Conservation (phyloP, 352 stramenopile species). For the Phytophthora europaea region DNA sequence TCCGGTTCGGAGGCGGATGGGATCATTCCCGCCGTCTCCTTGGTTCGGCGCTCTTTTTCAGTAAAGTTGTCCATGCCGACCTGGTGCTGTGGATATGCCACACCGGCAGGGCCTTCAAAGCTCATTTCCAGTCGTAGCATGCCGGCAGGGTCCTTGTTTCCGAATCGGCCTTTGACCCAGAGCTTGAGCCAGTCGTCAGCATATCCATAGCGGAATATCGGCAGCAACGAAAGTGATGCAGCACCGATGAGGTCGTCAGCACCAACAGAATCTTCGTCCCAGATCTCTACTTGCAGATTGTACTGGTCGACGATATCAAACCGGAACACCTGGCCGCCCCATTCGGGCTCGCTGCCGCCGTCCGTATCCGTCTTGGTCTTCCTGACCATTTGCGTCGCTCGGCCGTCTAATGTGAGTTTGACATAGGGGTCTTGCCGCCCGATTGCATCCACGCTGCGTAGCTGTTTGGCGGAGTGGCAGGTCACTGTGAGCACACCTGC, state of each 20-base stretch:
- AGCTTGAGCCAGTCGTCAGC: slow-evolving; percentile 92
- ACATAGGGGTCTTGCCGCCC: slow-evolving; percentile 83
- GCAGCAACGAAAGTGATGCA: slow-evolving; percentile 86
- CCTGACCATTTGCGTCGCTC: slow-evolving; percentile 74
- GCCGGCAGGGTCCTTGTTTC: slow-evolving; percentile 86
- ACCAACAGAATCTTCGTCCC: slow-evolving; percentile 93
- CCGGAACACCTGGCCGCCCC: slow-evolving; percentile 82
- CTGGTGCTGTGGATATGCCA: slow-evolving; percentile 94
- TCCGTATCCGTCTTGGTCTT: slow-evolving; percentile 92
- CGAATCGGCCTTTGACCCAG: slow-evolving; percentile 88
- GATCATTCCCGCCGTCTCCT: slow-evolving; percentile 53
- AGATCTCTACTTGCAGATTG: slow-evolving; percentile 91
- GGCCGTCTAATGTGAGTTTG: slow-evolving; percentile 80
- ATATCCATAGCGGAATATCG: slow-evolving; percentile 90
- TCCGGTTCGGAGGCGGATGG: slow-evolving; percentile 19
- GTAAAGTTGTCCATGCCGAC: slow-evolving; percentile 79
- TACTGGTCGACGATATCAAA: slow-evolving; percentile 96
- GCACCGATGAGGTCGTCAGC: slow-evolving; percentile 92
- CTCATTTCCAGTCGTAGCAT: slow-evolving; percentile 90
- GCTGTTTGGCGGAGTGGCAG: slow-evolving; percentile 66
- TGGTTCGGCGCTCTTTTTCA: slow-evolving; percentile 77
- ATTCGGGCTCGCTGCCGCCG: slow-evolving; percentile 83
- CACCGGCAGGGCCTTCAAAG: slow-evolving; percentile 82
- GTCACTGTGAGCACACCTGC: slow-evolving; percentile 74
- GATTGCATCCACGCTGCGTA: slow-evolving; percentile 81